Conservation (phyloP, 2,329 filamentous ascomycete species). For the Magnaporthiopsis incrustans region DNA sequence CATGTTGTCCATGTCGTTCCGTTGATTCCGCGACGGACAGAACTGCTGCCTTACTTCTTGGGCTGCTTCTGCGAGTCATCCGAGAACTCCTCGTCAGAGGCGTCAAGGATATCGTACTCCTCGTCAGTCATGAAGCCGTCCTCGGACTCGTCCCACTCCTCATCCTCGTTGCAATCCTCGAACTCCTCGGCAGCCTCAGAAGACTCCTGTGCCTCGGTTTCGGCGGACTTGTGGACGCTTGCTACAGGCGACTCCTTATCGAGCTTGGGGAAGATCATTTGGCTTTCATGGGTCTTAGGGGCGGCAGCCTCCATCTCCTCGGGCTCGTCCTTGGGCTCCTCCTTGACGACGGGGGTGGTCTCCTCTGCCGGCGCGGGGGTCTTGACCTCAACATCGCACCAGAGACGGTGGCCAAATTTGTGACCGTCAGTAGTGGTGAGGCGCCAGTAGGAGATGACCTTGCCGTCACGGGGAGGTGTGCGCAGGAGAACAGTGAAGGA, state of each 20-base stretch:
- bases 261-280: slow-evolving; percentile 95
- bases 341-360: slow-evolving; percentile 18
- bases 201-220: slow-evolving; percentile 32
- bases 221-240: slow-evolving; percentile 52
- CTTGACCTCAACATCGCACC: slow-evolving; percentile 81
- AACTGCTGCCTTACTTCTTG: slow-evolving; percentile 12
- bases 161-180: slow-evolving; percentile 44
- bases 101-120: slow-evolving; percentile 95
- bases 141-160: slow-evolving; percentile 57
- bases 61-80: slow-evolving; percentile 39
- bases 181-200: slow-evolving; percentile 33
- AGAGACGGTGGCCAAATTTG: slow-evolving; percentile 87
- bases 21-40: slow-evolving; percentile 4
- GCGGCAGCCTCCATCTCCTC: slow-evolving; percentile 26
- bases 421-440: slow-evolving; percentile 71
- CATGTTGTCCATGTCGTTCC: background rate
- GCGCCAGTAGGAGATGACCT: slow-evolving; percentile 93
- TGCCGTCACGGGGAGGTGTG: slow-evolving; percentile 60
- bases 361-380: slow-evolving; percentile 15
- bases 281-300: slow-evolving; percentile 35
- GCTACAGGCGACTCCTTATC: slow-evolving; percentile 85
- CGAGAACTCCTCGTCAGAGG: slow-evolving; percentile 78
- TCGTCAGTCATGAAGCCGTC: slow-evolving; percentile 90
- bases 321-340: slow-evolving; percentile 16
- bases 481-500: slow-evolving; percentile 81